Conservation (phyloP, 116 monocot genomes). For the Papilionanthe hybrid region DNA sequence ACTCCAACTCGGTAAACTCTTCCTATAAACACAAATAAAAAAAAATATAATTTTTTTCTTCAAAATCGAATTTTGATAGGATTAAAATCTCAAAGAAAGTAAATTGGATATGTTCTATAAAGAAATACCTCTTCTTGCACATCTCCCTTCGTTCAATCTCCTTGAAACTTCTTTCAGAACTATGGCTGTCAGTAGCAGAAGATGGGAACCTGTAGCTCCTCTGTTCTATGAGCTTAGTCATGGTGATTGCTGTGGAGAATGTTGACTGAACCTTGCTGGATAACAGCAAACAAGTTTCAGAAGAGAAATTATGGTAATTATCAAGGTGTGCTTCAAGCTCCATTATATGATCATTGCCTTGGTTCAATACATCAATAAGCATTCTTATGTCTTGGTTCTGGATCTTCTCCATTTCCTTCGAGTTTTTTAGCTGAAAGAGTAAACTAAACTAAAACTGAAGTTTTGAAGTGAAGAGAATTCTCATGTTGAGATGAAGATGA, state of each 20-base stretch:
- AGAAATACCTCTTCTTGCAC: constrained; percentile 32
- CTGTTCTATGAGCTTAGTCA: constrained; percentile 10
- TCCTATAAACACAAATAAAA: constrained; percentile 14
- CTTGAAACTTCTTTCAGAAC: constrained; percentile 13
- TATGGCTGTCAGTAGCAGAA: constrained; percentile 3
- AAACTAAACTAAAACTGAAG: not conserved
- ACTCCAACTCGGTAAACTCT: constrained; percentile 20
- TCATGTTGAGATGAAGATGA: not conserved
- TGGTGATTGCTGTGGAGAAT: constrained; percentile 18
- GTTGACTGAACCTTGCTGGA: constrained; percentile 8
- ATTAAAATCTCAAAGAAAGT: too few relatives aligned
- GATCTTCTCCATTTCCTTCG: not conserved
- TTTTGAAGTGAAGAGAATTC: not conserved
- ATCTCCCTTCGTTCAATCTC: constrained; percentile 14
- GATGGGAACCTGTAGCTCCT: not conserved
- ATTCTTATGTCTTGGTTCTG: not conserved
- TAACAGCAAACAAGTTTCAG: constrained; percentile 13
- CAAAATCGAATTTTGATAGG: too few relatives aligned
- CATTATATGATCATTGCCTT: constrained; percentile 7
- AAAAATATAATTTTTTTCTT: too few relatives aligned
- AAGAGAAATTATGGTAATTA: not conserved
- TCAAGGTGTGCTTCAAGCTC: constrained; percentile 15
- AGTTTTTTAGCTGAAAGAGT: not conserved
- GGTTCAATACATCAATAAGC: constrained; percentile 7
- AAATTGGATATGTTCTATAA: too few relatives aligned